Evolutionary conservation across 2,329 filamentous ascomycete species (phyloP).

Genomic region (Madurella mycetomatis): DNA sequence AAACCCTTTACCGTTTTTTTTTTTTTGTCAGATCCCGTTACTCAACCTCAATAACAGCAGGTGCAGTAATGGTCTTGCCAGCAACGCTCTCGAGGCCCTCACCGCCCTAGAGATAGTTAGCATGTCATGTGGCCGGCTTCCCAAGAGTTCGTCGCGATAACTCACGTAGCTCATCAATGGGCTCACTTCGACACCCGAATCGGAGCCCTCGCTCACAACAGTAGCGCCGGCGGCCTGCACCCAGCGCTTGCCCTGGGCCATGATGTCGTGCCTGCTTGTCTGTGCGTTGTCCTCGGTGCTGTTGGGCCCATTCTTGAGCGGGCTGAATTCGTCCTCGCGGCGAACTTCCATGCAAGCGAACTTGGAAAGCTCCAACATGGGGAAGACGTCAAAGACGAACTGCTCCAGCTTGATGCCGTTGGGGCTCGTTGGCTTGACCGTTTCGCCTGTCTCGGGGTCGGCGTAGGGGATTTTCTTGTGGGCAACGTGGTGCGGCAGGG

Average conservation of each 20-base stretch:
- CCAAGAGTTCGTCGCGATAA: constrained; percentile 27
- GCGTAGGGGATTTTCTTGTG: constrained; percentile 96
- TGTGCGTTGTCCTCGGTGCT: constrained; percentile 91
- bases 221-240: constrained; percentile 70
- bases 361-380: constrained; percentile 75
- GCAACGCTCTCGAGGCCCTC: constrained; percentile 57
- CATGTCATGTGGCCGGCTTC: background rate
- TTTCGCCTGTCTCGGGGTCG: constrained; percentile 70
- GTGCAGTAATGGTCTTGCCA: constrained; percentile 49
- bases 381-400: constrained; percentile 98
- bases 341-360: constrained; percentile 96
- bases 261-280: constrained; percentile 85
- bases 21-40: constrained; percentile 12
- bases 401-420: constrained; percentile 99
- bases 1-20: background rate
- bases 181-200: constrained; percentile 79
- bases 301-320: constrained; percentile 83
- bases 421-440: constrained; percentile 85
- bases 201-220: constrained; percentile 60
- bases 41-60: constrained; percentile 48
- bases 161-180: constrained; percentile 94
- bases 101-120: constrained; percentile 45
- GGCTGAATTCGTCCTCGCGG: constrained; percentile 96
- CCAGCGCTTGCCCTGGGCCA: constrained; percentile 87
- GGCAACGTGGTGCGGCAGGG: constrained; percentile 90